Evolutionary conservation across 306 rosid genomes (phyloP).

Genomic region (Cicer chorassanicum): DNA sequence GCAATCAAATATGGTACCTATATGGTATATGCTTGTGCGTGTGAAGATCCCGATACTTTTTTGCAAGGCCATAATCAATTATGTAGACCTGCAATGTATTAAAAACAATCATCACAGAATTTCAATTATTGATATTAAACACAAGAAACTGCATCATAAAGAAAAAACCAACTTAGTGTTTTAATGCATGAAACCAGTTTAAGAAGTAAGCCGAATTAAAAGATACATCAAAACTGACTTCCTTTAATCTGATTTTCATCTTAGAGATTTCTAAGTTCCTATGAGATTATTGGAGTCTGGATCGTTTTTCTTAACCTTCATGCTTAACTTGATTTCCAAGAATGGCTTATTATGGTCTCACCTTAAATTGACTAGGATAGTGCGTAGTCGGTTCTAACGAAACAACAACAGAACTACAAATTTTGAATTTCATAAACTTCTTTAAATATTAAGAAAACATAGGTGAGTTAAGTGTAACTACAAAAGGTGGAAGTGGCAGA

Average conservation of each 20-base stretch:
- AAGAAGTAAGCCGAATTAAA: neutral
- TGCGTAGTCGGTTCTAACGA: neutral
- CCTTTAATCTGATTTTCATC: neutral
- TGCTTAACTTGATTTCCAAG: constrained; percentile 2
- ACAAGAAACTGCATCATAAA: constrained; percentile 6
- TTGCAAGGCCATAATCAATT: constrained; percentile 97
- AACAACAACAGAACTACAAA: neutral
- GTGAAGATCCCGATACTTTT: constrained; percentile 94
- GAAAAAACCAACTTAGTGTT: constrained; percentile 36
- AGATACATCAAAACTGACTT: neutral
- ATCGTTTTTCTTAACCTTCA: neutral
- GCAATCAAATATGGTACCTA: constrained; percentile 61
- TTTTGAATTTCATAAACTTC: neutral
- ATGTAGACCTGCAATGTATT: constrained; percentile 73
- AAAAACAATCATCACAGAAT: constrained; percentile 31
- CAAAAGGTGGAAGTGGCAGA: neutral
- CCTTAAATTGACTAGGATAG: neutral
- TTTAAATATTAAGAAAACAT: neutral
- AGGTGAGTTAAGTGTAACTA: neutral
- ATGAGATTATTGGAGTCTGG: neutral
- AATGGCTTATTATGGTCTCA: neutral
- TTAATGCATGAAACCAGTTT: neutral
- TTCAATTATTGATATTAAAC: constrained; percentile 22
- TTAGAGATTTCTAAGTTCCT: neutral
- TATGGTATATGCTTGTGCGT: constrained; percentile 98